Evolutionary conservation across 73 alveolate genomes (phyloP).

Genomic region (Tetrahymena borealis): DNA sequence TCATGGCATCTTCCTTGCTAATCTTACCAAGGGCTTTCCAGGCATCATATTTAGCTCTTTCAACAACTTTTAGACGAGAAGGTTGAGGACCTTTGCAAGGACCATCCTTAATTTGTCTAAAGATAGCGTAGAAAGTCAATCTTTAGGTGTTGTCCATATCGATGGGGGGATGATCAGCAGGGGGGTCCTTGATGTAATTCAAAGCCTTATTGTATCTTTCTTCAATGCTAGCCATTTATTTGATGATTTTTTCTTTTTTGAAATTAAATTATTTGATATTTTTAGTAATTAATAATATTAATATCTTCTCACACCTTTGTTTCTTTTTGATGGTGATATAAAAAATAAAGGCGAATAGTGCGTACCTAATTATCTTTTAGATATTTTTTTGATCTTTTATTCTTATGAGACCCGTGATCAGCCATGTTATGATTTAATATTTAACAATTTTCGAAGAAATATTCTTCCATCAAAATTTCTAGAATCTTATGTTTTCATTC

Average conservation of each 20-base stretch:
- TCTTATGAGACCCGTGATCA: background rate
- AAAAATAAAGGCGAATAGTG: background rate
- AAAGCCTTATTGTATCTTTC: background rate
- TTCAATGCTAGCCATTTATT: background rate
- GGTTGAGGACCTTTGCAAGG: slow-evolving; percentile 73
- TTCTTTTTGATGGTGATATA: background rate
- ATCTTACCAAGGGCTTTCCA: slow-evolving; percentile 66
- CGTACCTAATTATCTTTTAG: background rate
- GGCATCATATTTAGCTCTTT: slow-evolving; percentile 81
- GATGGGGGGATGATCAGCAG: background rate
- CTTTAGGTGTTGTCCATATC: slow-evolving; percentile 43
- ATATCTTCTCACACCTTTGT: background rate
- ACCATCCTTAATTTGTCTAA: slow-evolving; percentile 60
- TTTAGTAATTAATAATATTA: background rate
- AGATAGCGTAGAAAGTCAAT: slow-evolving; percentile 55
- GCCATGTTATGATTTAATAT: background rate
- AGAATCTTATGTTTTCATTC: no score
- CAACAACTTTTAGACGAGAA: slow-evolving; percentile 64
- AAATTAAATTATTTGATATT: background rate
- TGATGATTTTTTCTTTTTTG: background rate
- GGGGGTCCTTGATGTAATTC: background rate
- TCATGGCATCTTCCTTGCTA: slow-evolving; percentile 61
- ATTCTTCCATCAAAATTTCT: background rate
- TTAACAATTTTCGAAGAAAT: background rate
- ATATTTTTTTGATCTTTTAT: background rate